phyloP scores from a whole-genome alignment of 129 eudicot genomes.

The Arctium lappa region DNA sequence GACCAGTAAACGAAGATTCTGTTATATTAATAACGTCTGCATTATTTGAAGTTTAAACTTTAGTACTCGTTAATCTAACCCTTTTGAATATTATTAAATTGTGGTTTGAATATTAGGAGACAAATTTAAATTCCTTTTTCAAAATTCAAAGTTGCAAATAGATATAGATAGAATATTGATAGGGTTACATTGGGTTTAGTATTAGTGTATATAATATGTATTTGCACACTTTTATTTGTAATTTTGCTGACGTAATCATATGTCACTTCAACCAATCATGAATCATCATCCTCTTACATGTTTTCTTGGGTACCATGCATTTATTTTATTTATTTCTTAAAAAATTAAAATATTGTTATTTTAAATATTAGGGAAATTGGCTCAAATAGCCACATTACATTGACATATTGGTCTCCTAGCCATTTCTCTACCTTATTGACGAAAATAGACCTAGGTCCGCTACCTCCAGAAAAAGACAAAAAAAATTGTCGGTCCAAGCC shows the following conservation, averaged over 20 bases:
- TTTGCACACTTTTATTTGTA: conserved; percentile 9
- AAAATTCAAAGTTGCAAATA: conserved; percentile 40
- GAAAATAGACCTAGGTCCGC: no score
- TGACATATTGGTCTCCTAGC: no score
- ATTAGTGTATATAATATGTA: conserved; percentile 7
- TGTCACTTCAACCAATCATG: conserved; percentile 31
- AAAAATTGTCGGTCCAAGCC: no score
- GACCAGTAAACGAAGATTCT: no score
- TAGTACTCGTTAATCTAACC: no score
- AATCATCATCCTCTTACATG: conserved; percentile 33
- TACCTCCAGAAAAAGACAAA: no score
- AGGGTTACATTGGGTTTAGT: conserved; percentile 16
- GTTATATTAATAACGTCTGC: no score
- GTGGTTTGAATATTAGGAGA: neutral
- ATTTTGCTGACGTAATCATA: conserved; percentile 34
- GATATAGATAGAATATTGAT: neutral
- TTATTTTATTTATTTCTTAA: neutral
- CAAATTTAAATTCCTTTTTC: conserved; percentile 28
- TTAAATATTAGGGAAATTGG: neutral
- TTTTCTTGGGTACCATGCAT: conserved; percentile 31
- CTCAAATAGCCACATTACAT: no score
- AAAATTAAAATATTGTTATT: neutral
- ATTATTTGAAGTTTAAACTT: no score
- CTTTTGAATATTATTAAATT: neutral
- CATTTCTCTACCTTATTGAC: no score